These are phyloP conservation scores for Tolypocladium sp. DNA, from an alignment of 2,329 filamentous ascomycete genomes.

Conservation along the genomic window DNA sequence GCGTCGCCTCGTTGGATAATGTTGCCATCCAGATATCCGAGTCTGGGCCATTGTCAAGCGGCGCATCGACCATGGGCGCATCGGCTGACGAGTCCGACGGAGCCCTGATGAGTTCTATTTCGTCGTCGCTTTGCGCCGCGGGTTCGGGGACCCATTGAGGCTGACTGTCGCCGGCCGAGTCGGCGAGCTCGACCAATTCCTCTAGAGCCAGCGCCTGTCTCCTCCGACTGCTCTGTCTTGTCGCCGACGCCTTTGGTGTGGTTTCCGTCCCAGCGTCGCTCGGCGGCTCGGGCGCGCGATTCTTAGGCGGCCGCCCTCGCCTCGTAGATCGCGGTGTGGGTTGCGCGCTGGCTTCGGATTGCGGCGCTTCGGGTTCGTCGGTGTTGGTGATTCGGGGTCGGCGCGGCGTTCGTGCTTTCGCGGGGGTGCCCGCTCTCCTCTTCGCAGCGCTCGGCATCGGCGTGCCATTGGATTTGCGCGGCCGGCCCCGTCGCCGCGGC, in stretches of 20 bases:
- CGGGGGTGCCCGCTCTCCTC: conserved; percentile 37
- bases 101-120: conserved; percentile 16
- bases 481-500: conserved; percentile 35
- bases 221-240: conserved; percentile 8
- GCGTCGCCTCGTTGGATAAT: conserved; percentile 27
- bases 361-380: conserved; percentile 15
- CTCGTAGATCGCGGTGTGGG: conserved; percentile 21
- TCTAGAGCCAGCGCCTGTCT: conserved; percentile 15
- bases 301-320: conserved; percentile 20
- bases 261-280: conserved; percentile 13
- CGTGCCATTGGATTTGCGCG: conserved; percentile 41
- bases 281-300: conserved; percentile 13
- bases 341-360: conserved; percentile 11
- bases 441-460: conserved; percentile 35
- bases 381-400: conserved; percentile 21
- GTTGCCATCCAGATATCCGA: conserved; percentile 39
- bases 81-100: conserved; percentile 5
- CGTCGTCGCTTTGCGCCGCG: conserved; percentile 13
- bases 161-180: conserved; percentile 10
- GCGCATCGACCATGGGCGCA: conserved; percentile 2
- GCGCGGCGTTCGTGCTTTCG: conserved; percentile 21
- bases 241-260: conserved; percentile 6
- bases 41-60: conserved; percentile 14
- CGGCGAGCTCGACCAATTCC: conserved; percentile 15
- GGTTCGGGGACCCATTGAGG: conserved; percentile 5